Percentiles rank a stretch among this genome's conserved stretches.
phyloP scores from a whole-genome alignment of 2,329 filamentous ascomycete genomes.

The Myriosclerotinia scirpicola region DNA sequence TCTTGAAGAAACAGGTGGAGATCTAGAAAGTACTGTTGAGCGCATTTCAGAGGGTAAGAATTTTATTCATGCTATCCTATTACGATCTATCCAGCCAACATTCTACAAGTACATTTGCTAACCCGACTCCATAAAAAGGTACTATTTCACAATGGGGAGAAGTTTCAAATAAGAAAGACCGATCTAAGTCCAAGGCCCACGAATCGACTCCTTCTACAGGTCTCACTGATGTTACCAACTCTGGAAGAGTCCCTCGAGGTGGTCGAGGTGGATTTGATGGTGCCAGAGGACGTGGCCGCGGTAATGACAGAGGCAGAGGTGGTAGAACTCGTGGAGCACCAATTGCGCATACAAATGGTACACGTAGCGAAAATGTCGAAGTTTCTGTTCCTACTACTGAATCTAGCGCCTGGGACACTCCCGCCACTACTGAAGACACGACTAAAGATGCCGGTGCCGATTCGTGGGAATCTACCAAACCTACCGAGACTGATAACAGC shows the following conservation, averaged over 20 bases:
- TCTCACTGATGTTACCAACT: slow-evolving; percentile 50
- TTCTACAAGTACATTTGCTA: slow-evolving; percentile 20
- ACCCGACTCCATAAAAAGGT: slow-evolving; percentile 49
- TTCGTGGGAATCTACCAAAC: slow-evolving; percentile 38
- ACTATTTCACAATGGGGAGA: slow-evolving; percentile 81
- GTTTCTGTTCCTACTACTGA: slow-evolving; percentile 70
- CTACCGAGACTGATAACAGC: slow-evolving; percentile 41
- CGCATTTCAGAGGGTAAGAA: slow-evolving; percentile 74
- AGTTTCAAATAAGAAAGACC: slow-evolving; percentile 78
- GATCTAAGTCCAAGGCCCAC: slow-evolving; percentile 69
- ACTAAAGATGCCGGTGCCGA: slow-evolving; percentile 4
- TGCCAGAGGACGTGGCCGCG: slow-evolving; percentile 60
- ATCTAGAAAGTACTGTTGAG: slow-evolving; percentile 71
- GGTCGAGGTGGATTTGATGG: slow-evolving; percentile 59
- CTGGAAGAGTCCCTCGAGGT: slow-evolving; percentile 54
- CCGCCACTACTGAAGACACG: slow-evolving; percentile 42
- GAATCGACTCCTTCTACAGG: slow-evolving; percentile 49
- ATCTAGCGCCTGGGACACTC: slow-evolving; percentile 60
- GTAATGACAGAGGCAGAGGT: slow-evolving; percentile 59
- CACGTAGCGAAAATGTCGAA: slow-evolving; percentile 56
- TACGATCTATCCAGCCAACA: not conserved
- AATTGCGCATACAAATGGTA: slow-evolving; percentile 60
- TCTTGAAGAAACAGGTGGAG: slow-evolving; percentile 82
- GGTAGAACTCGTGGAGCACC: slow-evolving; percentile 63
- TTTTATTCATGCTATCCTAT: not conserved